Conservation (phyloP, 1,139 yeast genomes). For the Saccharomyces hybrid region DNA sequence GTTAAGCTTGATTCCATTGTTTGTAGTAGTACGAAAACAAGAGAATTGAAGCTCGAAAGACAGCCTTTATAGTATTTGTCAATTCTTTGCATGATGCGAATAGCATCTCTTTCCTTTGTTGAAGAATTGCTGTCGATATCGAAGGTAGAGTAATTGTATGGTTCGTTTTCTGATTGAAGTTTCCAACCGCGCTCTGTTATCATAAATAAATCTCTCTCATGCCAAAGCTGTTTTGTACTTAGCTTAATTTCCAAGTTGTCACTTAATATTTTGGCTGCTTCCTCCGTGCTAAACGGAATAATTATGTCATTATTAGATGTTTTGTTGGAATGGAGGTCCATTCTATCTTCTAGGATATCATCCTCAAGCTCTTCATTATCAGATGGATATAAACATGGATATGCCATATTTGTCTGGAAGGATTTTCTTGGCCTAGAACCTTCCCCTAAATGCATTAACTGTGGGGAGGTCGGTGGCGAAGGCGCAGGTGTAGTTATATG, state of each 20-base stretch:
- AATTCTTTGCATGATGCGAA: constrained; percentile 46
- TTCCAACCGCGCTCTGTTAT: constrained; percentile 67
- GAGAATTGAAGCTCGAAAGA: constrained; percentile 50
- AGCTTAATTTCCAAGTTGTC: constrained; percentile 54
- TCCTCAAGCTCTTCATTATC: constrained; percentile 23
- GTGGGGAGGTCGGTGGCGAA: constrained; percentile 68
- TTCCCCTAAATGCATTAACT: constrained; percentile 12
- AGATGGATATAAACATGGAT: constrained; percentile 72
- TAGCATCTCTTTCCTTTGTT: constrained; percentile 8
- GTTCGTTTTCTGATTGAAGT: constrained; percentile 11
- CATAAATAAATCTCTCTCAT: constrained; percentile 63
- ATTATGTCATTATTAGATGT: constrained; percentile 16
- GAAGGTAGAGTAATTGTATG: constrained; percentile 15
- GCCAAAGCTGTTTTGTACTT: constrained; percentile 63
- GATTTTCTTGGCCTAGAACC: constrained; percentile 42
- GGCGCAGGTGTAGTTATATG: constrained; percentile 89
- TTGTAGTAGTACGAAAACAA: constrained; percentile 57
- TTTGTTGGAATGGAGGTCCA: constrained; percentile 5
- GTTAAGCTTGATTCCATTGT: constrained; percentile 45
- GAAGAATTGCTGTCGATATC: constrained; percentile 10
- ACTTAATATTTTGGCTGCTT: constrained; percentile 62
- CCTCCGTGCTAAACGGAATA: constrained; percentile 70
- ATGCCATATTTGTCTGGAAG: constrained; percentile 70
- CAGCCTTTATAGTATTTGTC: constrained; percentile 51
- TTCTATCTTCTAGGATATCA: constrained; percentile 15